A percentile compares a stretch with the other conserved stretches of the same genome.
Evolutionary conservation across 2,329 filamentous ascomycete species (phyloP).

Genomic region (Fusarium stilboides): DNA sequence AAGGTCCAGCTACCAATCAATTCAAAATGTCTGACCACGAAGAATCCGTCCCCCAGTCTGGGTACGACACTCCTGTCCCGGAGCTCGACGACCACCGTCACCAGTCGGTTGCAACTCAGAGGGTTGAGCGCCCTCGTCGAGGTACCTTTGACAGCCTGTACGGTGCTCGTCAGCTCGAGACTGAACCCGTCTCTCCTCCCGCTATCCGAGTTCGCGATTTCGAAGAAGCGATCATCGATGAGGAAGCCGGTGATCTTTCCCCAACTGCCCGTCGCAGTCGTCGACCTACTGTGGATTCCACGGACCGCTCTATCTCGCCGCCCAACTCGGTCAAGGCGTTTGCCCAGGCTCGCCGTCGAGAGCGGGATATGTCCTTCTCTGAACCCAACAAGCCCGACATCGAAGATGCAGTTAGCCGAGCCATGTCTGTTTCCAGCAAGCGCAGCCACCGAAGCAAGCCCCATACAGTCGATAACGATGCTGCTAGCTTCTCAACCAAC

Average conservation of each 20-base stretch:
- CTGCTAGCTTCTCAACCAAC: constrained; percentile 73
- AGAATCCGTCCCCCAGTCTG: constrained; percentile 71
- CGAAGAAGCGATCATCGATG: constrained; percentile 82
- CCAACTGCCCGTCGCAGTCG: constrained; percentile 63
- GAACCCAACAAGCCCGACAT: constrained; percentile 60
- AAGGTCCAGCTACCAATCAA: constrained; percentile 11
- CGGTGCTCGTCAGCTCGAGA: constrained; percentile 64
- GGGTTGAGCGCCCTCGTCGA: constrained; percentile 73
- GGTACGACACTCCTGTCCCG: constrained; percentile 81
- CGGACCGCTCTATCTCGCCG: constrained; percentile 81
- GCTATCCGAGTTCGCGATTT: constrained; percentile 80
- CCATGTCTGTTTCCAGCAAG: constrained; percentile 78
- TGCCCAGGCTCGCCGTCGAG: constrained; percentile 88
- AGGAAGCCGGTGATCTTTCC: constrained; percentile 76
- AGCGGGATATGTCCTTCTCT: constrained; percentile 76
- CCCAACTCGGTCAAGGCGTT: constrained; percentile 99
- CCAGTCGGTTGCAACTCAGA: constrained; percentile 73
- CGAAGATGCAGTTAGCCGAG: constrained; percentile 73
- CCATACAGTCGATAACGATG: constrained; percentile 73
- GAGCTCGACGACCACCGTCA: constrained; percentile 91
- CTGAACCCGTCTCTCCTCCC: constrained; percentile 55
- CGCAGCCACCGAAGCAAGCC: constrained; percentile 71
- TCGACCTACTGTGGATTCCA: constrained; percentile 70
- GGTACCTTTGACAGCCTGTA: constrained; percentile 83
- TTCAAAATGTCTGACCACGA: constrained; percentile 77